Evolutionary conservation across 257 asterid species (phyloP).

Genomic region (Solanum peruvianum): DNA sequence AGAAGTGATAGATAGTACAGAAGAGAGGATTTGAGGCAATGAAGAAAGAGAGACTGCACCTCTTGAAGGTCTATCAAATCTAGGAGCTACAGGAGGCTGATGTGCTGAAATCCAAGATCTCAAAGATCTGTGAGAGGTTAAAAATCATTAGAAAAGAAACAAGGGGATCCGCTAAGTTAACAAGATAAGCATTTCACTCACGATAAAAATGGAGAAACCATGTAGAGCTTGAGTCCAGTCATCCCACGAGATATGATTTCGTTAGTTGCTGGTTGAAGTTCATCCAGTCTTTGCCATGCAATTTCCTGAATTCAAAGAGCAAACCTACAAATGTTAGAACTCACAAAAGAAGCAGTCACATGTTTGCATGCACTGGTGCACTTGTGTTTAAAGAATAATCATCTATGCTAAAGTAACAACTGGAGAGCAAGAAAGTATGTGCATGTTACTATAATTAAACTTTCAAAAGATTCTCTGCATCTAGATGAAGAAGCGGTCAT

Average conservation of each 20-base stretch:
- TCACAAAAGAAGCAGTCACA: background rate
- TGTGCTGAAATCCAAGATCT: conserved; percentile 64
- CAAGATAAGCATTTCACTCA: conserved; percentile 18
- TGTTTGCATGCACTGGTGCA: background rate
- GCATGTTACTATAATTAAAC: background rate
- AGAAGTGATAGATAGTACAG: background rate
- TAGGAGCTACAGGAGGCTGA: conserved; percentile 47
- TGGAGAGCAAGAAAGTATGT: background rate
- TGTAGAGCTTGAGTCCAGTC: conserved; percentile 75
- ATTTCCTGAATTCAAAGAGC: conserved; percentile 45
- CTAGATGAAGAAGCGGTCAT: background rate
- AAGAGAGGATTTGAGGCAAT: background rate
- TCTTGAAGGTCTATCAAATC: conserved; percentile 48
- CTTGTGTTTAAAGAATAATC: background rate
- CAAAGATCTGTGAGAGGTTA: conserved; percentile 43
- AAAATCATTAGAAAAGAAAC: background rate
- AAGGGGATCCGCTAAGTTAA: background rate
- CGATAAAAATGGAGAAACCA: conserved; percentile 85
- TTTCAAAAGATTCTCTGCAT: background rate
- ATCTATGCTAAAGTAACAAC: background rate
- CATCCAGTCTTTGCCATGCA: conserved; percentile 89
- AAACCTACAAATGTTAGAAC: background rate
- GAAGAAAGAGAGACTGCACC: conserved; percentile 27
- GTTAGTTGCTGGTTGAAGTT: conserved; percentile 51
- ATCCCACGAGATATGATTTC: conserved; percentile 77